Base-by-base conservation (phyloP, 805 yeast species). In the Metschnikowia noctiluminum region DNA sequence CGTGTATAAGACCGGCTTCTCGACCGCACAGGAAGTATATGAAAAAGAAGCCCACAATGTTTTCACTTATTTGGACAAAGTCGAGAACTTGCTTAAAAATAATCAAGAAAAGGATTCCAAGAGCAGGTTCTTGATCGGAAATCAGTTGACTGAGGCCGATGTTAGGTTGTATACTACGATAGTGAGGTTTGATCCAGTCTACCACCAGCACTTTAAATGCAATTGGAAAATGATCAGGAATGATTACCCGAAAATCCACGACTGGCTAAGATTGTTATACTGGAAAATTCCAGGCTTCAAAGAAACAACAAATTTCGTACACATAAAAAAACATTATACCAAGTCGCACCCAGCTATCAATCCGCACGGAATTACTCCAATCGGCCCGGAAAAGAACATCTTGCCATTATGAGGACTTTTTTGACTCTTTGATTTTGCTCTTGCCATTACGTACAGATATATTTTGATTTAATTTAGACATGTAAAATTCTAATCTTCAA, bases 181-280 rank as follows among this genome's bases (percentile, higher is more conserved):
- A 50, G 76, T 89, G 39, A 81, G 99, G 60, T 92, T 92, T 61
- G 98, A 92, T 65, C 87, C 95, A 1, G 96, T 90, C 21, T 92
- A 92, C 63, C 92, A 86, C 46, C 96, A 91, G 68, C 97, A 92
- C 67, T 94, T 92, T 80, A 94, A 92, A 70, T 88, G 96, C 67
- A 92, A 92, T 67, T 66, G 89, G 52, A 84, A 84, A 42, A 85
- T 84, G 74, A 87, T 92, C 59, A 80, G 97, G 62, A 63, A 70
- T 54, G 87, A 89, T 54, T 92, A 81, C 65, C 97, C 97, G 21
- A 69, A 75, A 58, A 67, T 91, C 46, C 85, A 89, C 68, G 71
- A 80, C 51, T 92, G 96, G 96, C 66, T 91, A 58, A 76, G 86
- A 57, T 80, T 86, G 56, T 76, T 94, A 59, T 94, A 91, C 70